These are phyloP conservation scores for Bombardia bombarda DNA, from an alignment of 495 filamentous ascomycete species.

Conservation along the genomic window DNA sequence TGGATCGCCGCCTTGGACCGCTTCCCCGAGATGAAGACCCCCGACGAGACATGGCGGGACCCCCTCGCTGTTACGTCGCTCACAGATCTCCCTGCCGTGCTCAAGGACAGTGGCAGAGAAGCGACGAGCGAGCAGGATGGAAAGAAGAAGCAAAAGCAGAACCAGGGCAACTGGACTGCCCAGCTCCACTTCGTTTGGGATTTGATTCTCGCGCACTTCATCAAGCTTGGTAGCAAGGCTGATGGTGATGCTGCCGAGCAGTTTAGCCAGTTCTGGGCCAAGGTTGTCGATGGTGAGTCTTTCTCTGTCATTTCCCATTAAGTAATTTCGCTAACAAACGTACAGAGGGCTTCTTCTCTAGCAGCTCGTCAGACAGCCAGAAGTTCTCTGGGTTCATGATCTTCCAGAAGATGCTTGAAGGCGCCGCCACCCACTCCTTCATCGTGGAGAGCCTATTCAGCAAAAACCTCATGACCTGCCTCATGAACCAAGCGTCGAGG, in stretches of 20 bases:
- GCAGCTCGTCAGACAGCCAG: conserved; percentile 71
- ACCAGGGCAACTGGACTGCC: conserved; percentile 62
- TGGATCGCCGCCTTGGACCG: conserved; percentile 64
- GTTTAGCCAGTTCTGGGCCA: conserved; percentile 80
- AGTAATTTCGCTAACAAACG: conserved; percentile 16
- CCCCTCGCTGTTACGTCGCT: conserved; percentile 62
- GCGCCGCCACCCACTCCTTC: conserved; percentile 23
- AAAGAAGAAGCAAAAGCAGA: conserved; percentile 35
- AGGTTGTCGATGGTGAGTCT: conserved; percentile 73
- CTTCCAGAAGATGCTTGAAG: conserved; percentile 61
- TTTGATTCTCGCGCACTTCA: conserved; percentile 51
- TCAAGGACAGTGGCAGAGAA: conserved; percentile 67
- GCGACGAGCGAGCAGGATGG: conserved; percentile 36
- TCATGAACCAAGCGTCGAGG: conserved; percentile 82
- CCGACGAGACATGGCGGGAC: conserved; percentile 65
- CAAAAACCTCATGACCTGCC: conserved; percentile 69
- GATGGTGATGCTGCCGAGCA: conserved; percentile 27
- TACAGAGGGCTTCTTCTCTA: conserved; percentile 71
- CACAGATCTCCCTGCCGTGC: conserved; percentile 55
- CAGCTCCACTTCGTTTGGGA: conserved; percentile 87
- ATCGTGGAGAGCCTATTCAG: conserved; percentile 54
- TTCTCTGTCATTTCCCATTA: neutral
- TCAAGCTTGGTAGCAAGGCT: conserved; percentile 23
- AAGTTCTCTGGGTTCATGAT: conserved; percentile 89
- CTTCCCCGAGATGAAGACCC: conserved; percentile 57